Evolutionary conservation across 257 asterid genomes (phyloP).

Genomic region (Nicotiana undulata): DNA sequence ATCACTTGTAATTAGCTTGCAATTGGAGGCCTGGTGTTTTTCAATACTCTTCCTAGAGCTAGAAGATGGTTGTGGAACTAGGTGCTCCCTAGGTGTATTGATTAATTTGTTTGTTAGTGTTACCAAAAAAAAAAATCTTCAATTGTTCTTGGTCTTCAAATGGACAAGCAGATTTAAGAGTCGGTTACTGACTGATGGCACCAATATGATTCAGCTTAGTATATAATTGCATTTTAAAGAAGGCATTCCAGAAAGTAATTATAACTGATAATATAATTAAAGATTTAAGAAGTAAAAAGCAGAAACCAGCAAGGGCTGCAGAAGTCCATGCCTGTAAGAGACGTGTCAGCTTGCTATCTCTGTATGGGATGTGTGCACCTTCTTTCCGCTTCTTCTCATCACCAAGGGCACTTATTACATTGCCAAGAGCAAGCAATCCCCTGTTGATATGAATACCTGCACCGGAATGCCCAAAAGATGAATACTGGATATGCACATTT

Average conservation of each 20-base stretch:
- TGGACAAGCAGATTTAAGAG: not conserved
- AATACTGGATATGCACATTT: not conserved
- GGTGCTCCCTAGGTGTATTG: too few relatives aligned
- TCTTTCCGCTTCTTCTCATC: constrained; percentile 93
- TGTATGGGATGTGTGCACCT: constrained; percentile 98
- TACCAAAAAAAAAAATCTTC: not conserved
- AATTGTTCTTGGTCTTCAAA: not conserved
- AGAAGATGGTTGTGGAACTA: too few relatives aligned
- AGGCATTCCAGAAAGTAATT: not conserved
- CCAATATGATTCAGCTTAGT: not conserved
- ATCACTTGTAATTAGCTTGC: too few relatives aligned
- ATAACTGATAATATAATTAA: not conserved
- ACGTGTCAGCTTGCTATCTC: constrained; percentile 97
- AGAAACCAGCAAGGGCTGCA: not conserved
- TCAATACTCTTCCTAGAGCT: too few relatives aligned
- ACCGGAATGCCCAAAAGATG: constrained; percentile 2
- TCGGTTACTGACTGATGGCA: not conserved
- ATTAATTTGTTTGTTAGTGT: too few relatives aligned
- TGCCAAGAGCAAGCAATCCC: constrained; percentile 93
- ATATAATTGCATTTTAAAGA: not conserved
- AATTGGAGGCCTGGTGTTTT: too few relatives aligned
- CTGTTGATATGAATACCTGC: constrained; percentile 95
- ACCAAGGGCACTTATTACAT: constrained; percentile 95
- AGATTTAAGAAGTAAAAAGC: not conserved
- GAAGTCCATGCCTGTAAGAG: constrained; percentile 56